phyloP scores from a whole-genome alignment of 495 filamentous ascomycete genomes.

The Xylaria castorea region DNA sequence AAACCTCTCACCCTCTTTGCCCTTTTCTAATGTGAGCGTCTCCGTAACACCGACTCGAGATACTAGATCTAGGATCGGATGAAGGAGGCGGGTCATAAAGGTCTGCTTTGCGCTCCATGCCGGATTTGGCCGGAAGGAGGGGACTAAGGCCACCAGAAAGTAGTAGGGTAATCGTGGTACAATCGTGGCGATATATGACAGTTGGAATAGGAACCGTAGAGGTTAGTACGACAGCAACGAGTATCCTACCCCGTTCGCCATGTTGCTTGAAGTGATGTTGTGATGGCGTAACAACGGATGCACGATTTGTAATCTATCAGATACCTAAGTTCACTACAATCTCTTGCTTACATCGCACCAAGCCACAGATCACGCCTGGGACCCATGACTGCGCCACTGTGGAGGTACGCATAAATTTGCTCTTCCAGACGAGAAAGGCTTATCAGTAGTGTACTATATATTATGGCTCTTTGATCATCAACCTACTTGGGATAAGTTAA shows the following conservation, averaged over 20 bases:
- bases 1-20: conserved; percentile 31
- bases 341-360: neutral
- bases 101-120: conserved; percentile 31
- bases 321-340: neutral
- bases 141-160: neutral
- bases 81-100: conserved; percentile 25
- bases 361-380: neutral
- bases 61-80: conserved; percentile 5
- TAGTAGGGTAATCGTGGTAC: conserved; percentile 23
- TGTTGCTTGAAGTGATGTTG: neutral
- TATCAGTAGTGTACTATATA: too few relatives aligned
- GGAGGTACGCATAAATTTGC: neutral
- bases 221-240: conserved; percentile 27
- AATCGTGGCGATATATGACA: conserved; percentile 12
- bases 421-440: neutral
- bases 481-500: too few relatives aligned
- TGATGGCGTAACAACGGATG: neutral
- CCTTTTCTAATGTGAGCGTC: conserved; percentile 19
- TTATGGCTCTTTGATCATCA: too few relatives aligned
- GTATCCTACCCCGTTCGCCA: neutral
- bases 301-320: neutral
- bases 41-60: conserved; percentile 26
- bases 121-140: conserved; percentile 14
- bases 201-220: conserved; percentile 17
- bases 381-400: neutral